Conservation (phyloP, 1,284 basidiomycete species). For the Rhizoctonia solani region DNA sequence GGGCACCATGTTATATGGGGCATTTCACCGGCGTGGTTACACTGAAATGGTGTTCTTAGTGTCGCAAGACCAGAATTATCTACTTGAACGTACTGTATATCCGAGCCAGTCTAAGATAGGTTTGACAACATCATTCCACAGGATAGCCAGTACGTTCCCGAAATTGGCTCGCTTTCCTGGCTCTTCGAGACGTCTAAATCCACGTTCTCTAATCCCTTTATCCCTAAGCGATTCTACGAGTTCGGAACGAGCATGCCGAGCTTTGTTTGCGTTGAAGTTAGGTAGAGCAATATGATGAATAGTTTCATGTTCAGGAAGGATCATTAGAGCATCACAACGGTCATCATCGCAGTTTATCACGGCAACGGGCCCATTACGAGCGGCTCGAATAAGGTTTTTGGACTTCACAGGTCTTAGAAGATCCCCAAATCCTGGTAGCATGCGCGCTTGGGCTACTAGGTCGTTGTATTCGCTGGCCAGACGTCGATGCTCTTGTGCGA, state of each 20-base stretch:
- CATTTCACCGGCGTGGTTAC: neutral
- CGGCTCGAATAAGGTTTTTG: neutral
- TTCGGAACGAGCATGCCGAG: no score
- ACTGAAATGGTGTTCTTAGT: neutral
- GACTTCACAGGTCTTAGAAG: neutral
- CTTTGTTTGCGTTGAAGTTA: no score
- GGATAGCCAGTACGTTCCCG: no score
- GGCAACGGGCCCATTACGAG: neutral
- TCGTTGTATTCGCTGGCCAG: neutral
- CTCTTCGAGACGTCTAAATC: no score
- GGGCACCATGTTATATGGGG: conserved; percentile 39
- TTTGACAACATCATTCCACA: no score
- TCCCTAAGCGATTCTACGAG: no score
- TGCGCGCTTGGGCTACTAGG: neutral
- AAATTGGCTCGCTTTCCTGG: no score
- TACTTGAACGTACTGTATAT: no score
- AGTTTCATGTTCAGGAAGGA: neutral
- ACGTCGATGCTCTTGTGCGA: neutral
- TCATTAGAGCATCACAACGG: neutral
- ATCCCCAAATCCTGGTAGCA: neutral
- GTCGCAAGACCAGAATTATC: neutral
- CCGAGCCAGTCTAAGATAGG: no score
- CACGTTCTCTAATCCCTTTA: no score
- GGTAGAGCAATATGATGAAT: neutral
- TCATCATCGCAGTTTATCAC: neutral